Base-by-base conservation (phyloP, 192 early-diverging fungal species). In the Podila clonocystis region DNA sequence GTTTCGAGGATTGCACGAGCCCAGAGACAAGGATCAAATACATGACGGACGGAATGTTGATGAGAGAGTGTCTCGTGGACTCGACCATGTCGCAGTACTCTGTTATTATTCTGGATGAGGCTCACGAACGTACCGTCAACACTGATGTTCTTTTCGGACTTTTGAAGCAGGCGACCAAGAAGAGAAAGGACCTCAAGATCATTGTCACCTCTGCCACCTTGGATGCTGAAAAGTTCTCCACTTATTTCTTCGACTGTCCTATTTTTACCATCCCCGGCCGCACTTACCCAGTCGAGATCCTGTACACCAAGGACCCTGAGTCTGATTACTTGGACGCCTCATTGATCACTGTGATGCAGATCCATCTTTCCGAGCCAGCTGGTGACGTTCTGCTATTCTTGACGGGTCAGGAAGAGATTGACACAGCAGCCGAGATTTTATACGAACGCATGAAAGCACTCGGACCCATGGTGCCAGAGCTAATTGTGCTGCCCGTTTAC, bases 361-460 rank as follows among this genome's bases (percentile, higher is more conserved):
- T 99, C 65, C 97, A 98, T 82, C 76, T 98, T 50, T 92, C 94
- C 20, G 95, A 99, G 85, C 92, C 95, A 4, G 87, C 94, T 1
- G 98, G 98, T 50, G 98, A 99, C 62, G 91, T 99, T 48, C 83
- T 99, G 19, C 84, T 99, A 9, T 99, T 99, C 69, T 89, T 99
- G 83, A 98, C 98, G 0, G 98, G 98, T 83, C 97, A 98, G 78
- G 98, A 99, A 87, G 98, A 99, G 79, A 98, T 99, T 49, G 98
- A 99, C 82, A 96, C 91, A 2, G 88, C 92, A 33, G 80, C 87
- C 41, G 91, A 91, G 68, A 88, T 93, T 61, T 52, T 94, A 24
- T 90, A 89, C 69, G 93, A 95, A 65, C 89, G 89, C 20, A 87
- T 92, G 88, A 90, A 89, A 48, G 90, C 90, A 12, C 83, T 95